Evolutionary conservation across 352 stramenopile species (phyloP), one percentile per base, ranked within the genome.

Genomic region (Nothophytophthora sp.): DNA sequence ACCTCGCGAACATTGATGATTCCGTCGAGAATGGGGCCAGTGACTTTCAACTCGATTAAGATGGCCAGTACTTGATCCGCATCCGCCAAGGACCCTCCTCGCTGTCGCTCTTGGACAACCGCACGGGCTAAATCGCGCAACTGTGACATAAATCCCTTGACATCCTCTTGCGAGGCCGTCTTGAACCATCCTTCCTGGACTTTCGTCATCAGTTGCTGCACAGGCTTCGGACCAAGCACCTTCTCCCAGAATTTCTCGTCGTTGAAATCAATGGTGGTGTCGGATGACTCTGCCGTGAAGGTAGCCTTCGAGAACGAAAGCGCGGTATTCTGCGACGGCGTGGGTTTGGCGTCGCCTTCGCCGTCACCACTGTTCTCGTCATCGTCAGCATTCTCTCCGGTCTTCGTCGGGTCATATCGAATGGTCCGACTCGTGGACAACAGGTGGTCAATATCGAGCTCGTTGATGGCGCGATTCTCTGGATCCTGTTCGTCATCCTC

Each of bases 401-500:
- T 49, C 42, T 74, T 68, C 0, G 83, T 92, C 0, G 85, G 81
- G 44, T 95, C 86, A 59, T 96, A 96, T 8, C 83, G 79, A 57
- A 96, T 94, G 9, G 86, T 96, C 48, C 84, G 82, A 88, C 83
- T 94, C 7, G 62, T 88, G 2, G 73, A 90, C 29, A 96, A 55
- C 19, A 96, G 48, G 44, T 94, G 76, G 38, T 96, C 85, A 51
- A 96, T 96, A 66, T 95, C 86, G 6, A 95, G 79, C 53, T 96
- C 86, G 55, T 95, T 94, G 55, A 96, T 94, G 10, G 84, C 84
- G 32, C 76, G 76, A 54, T 96, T 96, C 41, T 96, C 86, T 1
- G 86, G 82, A 36, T 95, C 85, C 49, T 90, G 66, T 39, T 99
- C 96, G 44, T 99, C 96, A 48, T 99, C 92, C 67, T 99, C 92